Base-by-base conservation (phyloP, 2,329 filamentous ascomycete genomes). In the Claviceps fusiformis region DNA sequence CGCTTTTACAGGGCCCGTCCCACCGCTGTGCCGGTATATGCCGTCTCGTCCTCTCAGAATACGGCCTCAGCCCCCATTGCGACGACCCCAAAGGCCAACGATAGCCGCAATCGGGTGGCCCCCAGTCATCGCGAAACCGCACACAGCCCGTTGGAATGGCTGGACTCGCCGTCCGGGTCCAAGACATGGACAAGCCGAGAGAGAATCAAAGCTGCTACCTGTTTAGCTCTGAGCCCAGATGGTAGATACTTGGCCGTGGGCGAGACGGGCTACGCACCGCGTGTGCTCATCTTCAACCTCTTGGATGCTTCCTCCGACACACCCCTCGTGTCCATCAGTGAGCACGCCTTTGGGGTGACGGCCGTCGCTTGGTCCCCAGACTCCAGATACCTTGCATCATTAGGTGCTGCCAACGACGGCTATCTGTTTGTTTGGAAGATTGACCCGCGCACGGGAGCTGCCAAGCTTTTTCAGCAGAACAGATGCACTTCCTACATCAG, bases 361-460 rank as follows among this genome's bases (percentile, higher is more conserved):
- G 87, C 87, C 41, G 82, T 98, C 39, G 86, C 90, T 2, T 98
- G 95, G 78, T 96, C 91, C 58, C 78, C 85, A 0, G 89, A 96
- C 67, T 89, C 87, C 13, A 85, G 80, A 60, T 95, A 86, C 68
- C 78, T 98, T 39, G 93, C 93, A 2, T 95, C 90, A 24, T 76
- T 98, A 13, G 93, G 93, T 33, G 82, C 86, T 19, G 80, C 87
- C 55, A 96, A 96, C 66, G 93, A 98, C 70, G 92, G 92, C 1
- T 97, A 95, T 65, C 76, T 98, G 24, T 95, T 92, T 67, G 78
- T 97, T 33, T 97, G 92, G 91, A 82, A 78, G 61, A 81, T 96
- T 60, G 90, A 95, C 63, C 73, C 85, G n/a, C 86, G 83, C 51
- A 93, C 82, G 10, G 92, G 91, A 19, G 79, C 85, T 24, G 85